A percentile compares a stretch with the other conserved stretches of the same genome.
These are phyloP conservation scores for Periglandula ipomoeae DNA, from an alignment of 2,329 filamentous ascomycete genomes.

Conservation along the genomic window DNA sequence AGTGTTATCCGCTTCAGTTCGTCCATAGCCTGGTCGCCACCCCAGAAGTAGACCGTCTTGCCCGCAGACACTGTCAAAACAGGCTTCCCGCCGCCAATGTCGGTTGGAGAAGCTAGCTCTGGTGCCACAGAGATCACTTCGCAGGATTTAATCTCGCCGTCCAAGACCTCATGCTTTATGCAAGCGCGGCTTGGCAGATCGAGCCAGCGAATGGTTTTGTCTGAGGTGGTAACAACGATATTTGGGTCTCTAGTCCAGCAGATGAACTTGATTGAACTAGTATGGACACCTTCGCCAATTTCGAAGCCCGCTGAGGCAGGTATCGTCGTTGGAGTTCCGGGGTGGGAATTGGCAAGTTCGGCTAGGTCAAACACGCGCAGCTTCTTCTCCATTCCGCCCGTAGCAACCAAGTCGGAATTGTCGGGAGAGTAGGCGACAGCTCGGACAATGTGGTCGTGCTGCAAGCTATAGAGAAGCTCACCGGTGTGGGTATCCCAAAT, in stretches of 20 bases:
- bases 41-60: constrained; percentile 88
- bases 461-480: constrained; percentile 75
- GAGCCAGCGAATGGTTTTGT: constrained; percentile 92
- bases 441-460: constrained; percentile 92
- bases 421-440: constrained; percentile 84
- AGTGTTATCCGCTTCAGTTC: constrained; percentile 73
- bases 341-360: constrained; percentile 37
- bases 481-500: constrained; percentile 97
- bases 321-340: constrained; percentile 36
- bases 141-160: constrained; percentile 83
- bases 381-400: constrained; percentile 93
- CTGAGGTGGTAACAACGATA: constrained; percentile 81
- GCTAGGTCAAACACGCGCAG: constrained; percentile 85
- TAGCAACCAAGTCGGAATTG: constrained; percentile 75
- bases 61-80: constrained; percentile 89
- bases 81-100: constrained; percentile 57
- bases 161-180: constrained; percentile 67
- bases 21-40: constrained; percentile 59
- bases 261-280: constrained; percentile 87
- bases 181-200: constrained; percentile 70
- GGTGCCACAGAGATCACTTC: constrained; percentile 68
- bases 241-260: constrained; percentile 88
- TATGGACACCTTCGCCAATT: constrained; percentile 77
- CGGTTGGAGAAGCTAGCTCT: constrained; percentile 46
- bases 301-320: constrained; percentile 64